Evolutionary conservation across 768 basidiomycete species (phyloP), one percentile per base, ranked within the genome.

Genomic region (Boletus rex-veris): DNA sequence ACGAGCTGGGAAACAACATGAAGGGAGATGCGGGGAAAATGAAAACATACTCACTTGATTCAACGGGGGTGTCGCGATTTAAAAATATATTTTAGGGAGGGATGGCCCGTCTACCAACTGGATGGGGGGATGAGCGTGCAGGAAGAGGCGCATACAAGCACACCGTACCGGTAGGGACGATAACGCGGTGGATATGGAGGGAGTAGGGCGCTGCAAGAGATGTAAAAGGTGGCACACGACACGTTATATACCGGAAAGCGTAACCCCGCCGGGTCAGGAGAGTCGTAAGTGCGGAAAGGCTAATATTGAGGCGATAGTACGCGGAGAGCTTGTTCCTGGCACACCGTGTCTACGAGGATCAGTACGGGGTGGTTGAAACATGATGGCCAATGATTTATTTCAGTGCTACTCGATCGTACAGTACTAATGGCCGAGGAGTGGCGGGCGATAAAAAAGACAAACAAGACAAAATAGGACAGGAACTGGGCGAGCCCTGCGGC

Each of bases 391-490:
- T 28, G 28, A 28, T 28, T 28, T 28, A 8, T 9, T 28, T 28
- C 28, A 28, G 8, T 28, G 7, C 8, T 28, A 28, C 7, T 28
- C 28, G 28, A 28, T 28, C 28, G 28, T 8, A 28, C 28, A 31
- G 31, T 11, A 11, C 31, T 7, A 8, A 1, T 11, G 5, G 31
- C 11, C 21, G 8, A 31, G 15, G 6, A 7, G 51, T 63, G 58
- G 46, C 53, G 49, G 48, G 41, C 38, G 6, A 38, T 10, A 31
- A 47, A 50, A 54, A 49, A 58, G 62, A 69, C 67, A 69, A 69
- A 69, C 61, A 69, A 71, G 59, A 59, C 70, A 71, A 70, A 69
- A 69, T 56, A 69, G 50, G 60, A 38, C 24, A 21, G 43, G 51
- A 21, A 50, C 60, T 52, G 53, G 37, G 41, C 45, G 35, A 33